A percentile compares a stretch with the other conserved stretches of the same genome.
Conservation (phyloP, 805 yeast genomes). For the Metschnikowia rubicola region DNA sequence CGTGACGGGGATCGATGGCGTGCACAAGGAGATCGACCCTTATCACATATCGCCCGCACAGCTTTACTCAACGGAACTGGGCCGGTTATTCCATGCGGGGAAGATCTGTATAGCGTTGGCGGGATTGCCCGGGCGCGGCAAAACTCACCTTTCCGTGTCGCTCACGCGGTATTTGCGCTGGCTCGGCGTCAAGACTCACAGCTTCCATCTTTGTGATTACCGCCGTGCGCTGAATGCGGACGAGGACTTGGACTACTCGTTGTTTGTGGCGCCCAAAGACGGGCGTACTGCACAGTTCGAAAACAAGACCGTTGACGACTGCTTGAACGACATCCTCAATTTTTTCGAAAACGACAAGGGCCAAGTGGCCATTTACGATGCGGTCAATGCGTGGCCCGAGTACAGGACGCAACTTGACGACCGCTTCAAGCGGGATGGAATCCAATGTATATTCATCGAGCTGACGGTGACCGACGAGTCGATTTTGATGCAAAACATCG, state of each 20-base stretch:
- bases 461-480: slow-evolving; percentile 72
- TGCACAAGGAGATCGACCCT: slow-evolving; percentile 60
- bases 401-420: slow-evolving; percentile 60
- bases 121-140: slow-evolving; percentile 95
- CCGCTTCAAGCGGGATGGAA: slow-evolving; percentile 51
- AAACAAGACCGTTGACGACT: slow-evolving; percentile 54
- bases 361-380: slow-evolving; percentile 95
- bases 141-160: slow-evolving; percentile 88
- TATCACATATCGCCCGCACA: slow-evolving; percentile 86
- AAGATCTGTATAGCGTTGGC: slow-evolving; percentile 82
- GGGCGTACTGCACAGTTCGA: slow-evolving; percentile 40
- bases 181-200: slow-evolving; percentile 90
- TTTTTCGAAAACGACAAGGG: slow-evolving; percentile 78
- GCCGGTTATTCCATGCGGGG: slow-evolving; percentile 93
- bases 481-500: slow-evolving; percentile 69
- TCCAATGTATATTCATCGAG: slow-evolving; percentile 85
- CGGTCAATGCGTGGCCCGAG: slow-evolving; percentile 76
- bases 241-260: slow-evolving; percentile 59
- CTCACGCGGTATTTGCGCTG: slow-evolving; percentile 89
- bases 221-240: slow-evolving; percentile 53
- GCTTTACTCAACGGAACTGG: slow-evolving; percentile 86
- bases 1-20: slow-evolving; percentile 47
- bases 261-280: slow-evolving; percentile 45
- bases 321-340: slow-evolving; percentile 62
- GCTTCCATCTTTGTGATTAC: slow-evolving; percentile 79